Evolutionary conservation across 2,329 filamentous ascomycete species (phyloP), one percentile per base, ranked within the genome.

Genomic region (Pseudogymnoascus sp.): DNA sequence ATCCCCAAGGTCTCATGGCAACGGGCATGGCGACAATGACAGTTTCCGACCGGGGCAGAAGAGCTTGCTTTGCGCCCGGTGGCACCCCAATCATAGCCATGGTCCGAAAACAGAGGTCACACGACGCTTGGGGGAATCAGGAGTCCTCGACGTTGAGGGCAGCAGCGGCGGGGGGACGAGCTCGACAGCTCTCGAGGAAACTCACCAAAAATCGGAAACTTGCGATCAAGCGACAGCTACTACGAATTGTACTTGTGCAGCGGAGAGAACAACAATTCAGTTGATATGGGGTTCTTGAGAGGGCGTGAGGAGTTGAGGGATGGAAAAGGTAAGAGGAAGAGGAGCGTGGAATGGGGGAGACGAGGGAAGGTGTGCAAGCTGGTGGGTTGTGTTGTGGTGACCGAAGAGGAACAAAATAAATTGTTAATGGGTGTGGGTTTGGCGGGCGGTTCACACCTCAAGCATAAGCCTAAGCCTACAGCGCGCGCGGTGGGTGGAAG

Each of bases 401-500:
- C 64, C 67, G 40, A 63, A 59, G 63, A 47, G 66, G 68, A 44
- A 40, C n/a, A 63, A 40, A 59, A 64, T 63, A 66, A 67, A 64
- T 56, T 65, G 63, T 47, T 62, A 59, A 65, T 40, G 60, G 60
- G 65, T 53, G 63, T 63, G 61, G 63, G 60, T 59, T 62, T 61
- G 40, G 56, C 29, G 53, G 53, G 53, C 29, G 53, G 26, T 31
- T 37, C 29, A 35, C 53, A 16, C 21, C 6, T 19, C 24, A 11
- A 59, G 42, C 42, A 44, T 44, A 24, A 47, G 42, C 42, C 42
- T 29, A 29, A 29, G 26, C 26, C 26, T 29, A 29, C 26, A 29
- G 26, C 26, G 6, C 42, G 24, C n/a, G 24, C 4, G 24, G 24
- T 24, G 24, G 24, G 24, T 24, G 24, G 24, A 24, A 24, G 24